These are phyloP conservation scores for Heterobasidion irregulare DNA, from an alignment of 1,284 basidiomycete species.

Conservation along the genomic window DNA sequence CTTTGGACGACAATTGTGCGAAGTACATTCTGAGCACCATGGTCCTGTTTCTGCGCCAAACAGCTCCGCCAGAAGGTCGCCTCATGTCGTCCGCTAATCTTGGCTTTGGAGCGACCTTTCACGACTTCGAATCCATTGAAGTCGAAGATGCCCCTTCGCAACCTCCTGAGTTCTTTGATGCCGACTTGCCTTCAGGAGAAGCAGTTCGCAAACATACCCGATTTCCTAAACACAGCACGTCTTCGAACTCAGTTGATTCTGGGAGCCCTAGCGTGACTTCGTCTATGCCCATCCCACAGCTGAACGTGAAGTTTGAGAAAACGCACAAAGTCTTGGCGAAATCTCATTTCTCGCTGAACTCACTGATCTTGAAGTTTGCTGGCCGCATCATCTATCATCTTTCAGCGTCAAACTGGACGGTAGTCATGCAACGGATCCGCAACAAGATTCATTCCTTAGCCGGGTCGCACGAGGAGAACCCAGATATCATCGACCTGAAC, in stretches of 20 bases:
- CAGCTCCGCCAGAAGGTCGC: conserved; percentile 47
- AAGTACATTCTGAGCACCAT: conserved; percentile 80
- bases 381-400: conserved; percentile 83
- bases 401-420: conserved; percentile 85
- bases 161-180: conserved; percentile 12
- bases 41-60: conserved; percentile 75
- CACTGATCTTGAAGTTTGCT: conserved; percentile 57
- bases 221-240: conserved; percentile 24
- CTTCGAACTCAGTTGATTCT: conserved; percentile 38
- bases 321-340: conserved; percentile 58
- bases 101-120: conserved; percentile 59
- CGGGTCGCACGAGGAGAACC: conserved; percentile 39
- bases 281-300: conserved; percentile 30
- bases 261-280: conserved; percentile 27
- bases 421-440: conserved; percentile 70
- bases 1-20: conserved; percentile 83
- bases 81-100: conserved; percentile 55
- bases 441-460: conserved; percentile 65
- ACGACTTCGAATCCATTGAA: conserved; percentile 59
- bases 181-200: conserved; percentile 5
- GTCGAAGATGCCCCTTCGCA: conserved; percentile 24
- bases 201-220: conserved; percentile 10
- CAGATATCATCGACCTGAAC: conserved; percentile 67
- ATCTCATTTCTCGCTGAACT: conserved; percentile 48
- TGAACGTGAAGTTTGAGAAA: conserved; percentile 51